A percentile compares a stretch with the other conserved stretches of the same genome.
Evolutionary conservation across 2,329 filamentous ascomycete species (phyloP).

Genomic region (Anthostomella pinea): DNA sequence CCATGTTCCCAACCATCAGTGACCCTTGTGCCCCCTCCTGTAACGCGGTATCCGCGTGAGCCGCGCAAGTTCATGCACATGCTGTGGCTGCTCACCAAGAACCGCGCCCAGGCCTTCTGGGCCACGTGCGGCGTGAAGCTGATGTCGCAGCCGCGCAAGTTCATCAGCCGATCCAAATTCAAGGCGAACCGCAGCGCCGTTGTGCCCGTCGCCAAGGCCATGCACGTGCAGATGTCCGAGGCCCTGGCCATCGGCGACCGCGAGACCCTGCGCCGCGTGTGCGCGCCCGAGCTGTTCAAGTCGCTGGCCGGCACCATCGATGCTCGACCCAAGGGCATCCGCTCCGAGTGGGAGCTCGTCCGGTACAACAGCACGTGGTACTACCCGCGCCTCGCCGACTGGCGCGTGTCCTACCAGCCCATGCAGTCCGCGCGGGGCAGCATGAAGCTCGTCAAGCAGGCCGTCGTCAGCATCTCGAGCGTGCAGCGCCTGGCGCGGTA

Average conservation of each 20-base stretch:
- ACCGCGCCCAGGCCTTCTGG: slow-evolving; percentile 35
- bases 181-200: slow-evolving; percentile 41
- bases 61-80: slow-evolving; percentile 23
- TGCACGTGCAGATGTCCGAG: slow-evolving; percentile 61
- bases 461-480: slow-evolving; percentile 58
- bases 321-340: slow-evolving; percentile 44
- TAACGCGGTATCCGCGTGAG: slow-evolving; percentile 26
- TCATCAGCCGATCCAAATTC: slow-evolving; percentile 42
- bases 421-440: slow-evolving; percentile 33
- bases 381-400: slow-evolving; percentile 52
- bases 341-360: slow-evolving; percentile 53
- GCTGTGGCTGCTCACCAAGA: slow-evolving; percentile 27
- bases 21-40: slow-evolving; percentile 28
- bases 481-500: slow-evolving; percentile 51
- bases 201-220: slow-evolving; percentile 51
- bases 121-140: slow-evolving; percentile 39
- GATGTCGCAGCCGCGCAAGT: slow-evolving; percentile 41
- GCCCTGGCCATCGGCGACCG: slow-evolving; percentile 59
- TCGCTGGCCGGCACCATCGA: slow-evolving; percentile 54
- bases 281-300: slow-evolving; percentile 49
- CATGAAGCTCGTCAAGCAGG: slow-evolving; percentile 48
- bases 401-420: slow-evolving; percentile 50
- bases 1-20: slow-evolving; percentile 12
- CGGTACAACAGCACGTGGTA: slow-evolving; percentile 41
- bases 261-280: slow-evolving; percentile 48